These are phyloP conservation scores for slime mould (Dictyostelium discoideum) DNA, from an alignment of 78 protist genomes.

Conservation along the genomic window dicty_2.7 NC_007090.3:837501-838000, in stretches of 20 bases:
- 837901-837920: conserved; percentile 64
- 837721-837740: conserved; percentile 80
- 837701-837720: conserved; percentile 46
- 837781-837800: conserved; percentile 80
- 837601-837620: not conserved
- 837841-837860: conserved; percentile 79
- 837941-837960: conserved; percentile 49
- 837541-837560: not conserved
- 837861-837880: conserved; percentile 52
- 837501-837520: not conserved
- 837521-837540: not conserved
- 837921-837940: conserved; percentile 61
- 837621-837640: not conserved
- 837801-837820: conserved; percentile 57
- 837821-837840: conserved; percentile 68
- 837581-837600: not conserved
- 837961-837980: conserved; percentile 58
- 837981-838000: conserved; percentile 82
- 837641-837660: not conserved
- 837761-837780: conserved; percentile 75
- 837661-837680: conserved; percentile 18
- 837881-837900: conserved; percentile 68
- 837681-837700: conserved; percentile 83
- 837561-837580: not conserved
- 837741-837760: conserved; percentile 64